Percentiles rank a stretch among this genome's conserved stretches.
Conservation (phyloP, 2,329 filamentous ascomycete genomes). For the Fusarium sp. region DNA sequence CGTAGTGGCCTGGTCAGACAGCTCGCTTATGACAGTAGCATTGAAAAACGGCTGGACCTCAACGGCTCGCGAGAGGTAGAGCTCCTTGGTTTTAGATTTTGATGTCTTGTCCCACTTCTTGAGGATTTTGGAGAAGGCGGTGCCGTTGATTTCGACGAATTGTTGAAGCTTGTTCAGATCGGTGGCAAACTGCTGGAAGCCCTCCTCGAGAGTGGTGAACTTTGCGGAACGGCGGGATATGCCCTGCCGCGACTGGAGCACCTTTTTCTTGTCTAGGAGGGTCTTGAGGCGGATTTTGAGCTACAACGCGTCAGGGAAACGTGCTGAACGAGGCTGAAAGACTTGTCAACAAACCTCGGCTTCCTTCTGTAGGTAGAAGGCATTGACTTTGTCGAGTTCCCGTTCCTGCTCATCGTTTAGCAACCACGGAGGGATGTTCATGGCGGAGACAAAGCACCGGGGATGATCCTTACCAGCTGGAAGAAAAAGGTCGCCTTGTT, state of each 20-base stretch:
- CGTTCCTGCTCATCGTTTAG: slow-evolving; percentile 78
- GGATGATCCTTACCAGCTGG: slow-evolving; percentile 76
- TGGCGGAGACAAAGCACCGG: slow-evolving; percentile 33
- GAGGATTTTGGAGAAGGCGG: slow-evolving; percentile 96
- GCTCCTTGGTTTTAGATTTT: slow-evolving; percentile 97
- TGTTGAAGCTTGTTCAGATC: slow-evolving; percentile 98
- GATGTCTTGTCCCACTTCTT: slow-evolving; percentile 99
- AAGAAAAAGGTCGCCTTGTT: slow-evolving; percentile 99
- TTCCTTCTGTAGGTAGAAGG: slow-evolving; percentile 97
- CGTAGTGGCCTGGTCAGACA: slow-evolving; percentile 97
- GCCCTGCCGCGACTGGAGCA: slow-evolving; percentile 84
- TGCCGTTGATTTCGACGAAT: slow-evolving; percentile 98
- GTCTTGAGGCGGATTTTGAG: slow-evolving; percentile 94
- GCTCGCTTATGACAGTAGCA: slow-evolving; percentile 92
- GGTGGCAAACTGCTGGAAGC: slow-evolving; percentile 96
- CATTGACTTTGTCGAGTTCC: slow-evolving; percentile 98
- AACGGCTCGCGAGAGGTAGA: slow-evolving; percentile 94
- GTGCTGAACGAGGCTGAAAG: neutral
- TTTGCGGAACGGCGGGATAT: slow-evolving; percentile 90
- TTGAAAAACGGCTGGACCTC: slow-evolving; percentile 99
- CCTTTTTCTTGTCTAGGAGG: slow-evolving; percentile 93
- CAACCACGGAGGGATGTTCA: slow-evolving; percentile 45
- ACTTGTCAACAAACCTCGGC: slow-evolving; percentile 77
- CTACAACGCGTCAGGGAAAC: slow-evolving; percentile 59
- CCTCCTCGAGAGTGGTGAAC: slow-evolving; percentile 95